Evolutionary conservation across 805 yeast species (phyloP), one percentile per base, ranked within the genome.

Genomic region (Ascoidea asiatica): DNA sequence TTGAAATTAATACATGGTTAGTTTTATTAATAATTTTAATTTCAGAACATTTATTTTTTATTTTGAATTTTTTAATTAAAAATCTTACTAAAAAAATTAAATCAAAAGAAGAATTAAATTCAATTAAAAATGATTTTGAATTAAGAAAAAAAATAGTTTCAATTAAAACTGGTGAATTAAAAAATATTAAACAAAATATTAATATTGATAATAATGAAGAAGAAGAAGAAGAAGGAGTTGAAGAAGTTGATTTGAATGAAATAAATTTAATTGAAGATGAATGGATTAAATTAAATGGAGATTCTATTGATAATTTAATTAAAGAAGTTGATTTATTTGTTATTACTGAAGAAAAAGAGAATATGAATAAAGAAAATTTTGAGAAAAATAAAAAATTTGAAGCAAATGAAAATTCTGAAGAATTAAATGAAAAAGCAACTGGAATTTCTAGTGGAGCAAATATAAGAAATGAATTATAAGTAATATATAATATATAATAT

Each of bases 1-100:
- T 66, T 8, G 51, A 49, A 1, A 55, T 58, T 13, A 46, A 63
- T 5, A 59, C 64, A 4, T 58, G 65, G 62, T 46, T 54, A 19
- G 59, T 76, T 43, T 60, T 75, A 11, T 46, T 64, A 13, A 58
- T 67, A 8, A 70, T 78, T 33, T 62, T 80, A 36, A 41, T 66
- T 13, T 58, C 75, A 38, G 87, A 80, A 59, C 83, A 80, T 56
- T 46, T 64, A 8, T 75, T 72, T 52, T 64, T 79, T 44, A 52
- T 61, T 13, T 45, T 65, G 37, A 64, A 60, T 52, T 58, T 58
- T 44, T 51, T 68, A 2, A 58, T 69, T 21, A 50, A 58, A 38
- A 59, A 63, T 45, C 38, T 69, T 8, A 61, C 61, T 41, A 52
- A 52, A 6, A 59, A 64, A 35, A 56, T 63, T 50, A 59, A 59